Base-by-base conservation (phyloP, 495 filamentous ascomycete species). In the Opeltia flavorubescens region DNA sequence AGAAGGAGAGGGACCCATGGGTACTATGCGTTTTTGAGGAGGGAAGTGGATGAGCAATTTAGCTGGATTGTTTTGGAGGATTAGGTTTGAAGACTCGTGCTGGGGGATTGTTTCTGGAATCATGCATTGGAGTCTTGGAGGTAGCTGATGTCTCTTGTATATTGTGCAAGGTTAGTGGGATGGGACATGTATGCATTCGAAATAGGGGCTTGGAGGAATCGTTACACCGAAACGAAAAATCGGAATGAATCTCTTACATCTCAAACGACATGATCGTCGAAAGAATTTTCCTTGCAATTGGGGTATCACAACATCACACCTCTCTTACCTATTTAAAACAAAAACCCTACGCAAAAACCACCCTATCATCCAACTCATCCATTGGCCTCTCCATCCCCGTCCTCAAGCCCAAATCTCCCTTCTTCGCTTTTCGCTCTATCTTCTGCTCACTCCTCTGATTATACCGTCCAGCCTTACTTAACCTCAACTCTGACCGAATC, bases 401-500 rank as follows among this genome's bases (percentile, higher is more conserved):
- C 47, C 76, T 73, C 53, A 95, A 61, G 11, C 86, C 86, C 53
- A 99, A 62, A 30, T 80, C 77, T 12, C 77, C 77, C 61, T 71
- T 81, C 74, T 85, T 89, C 34, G 76, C 72, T 55, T 80, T 71
- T 24, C 76, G 70, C 53, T 94, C 83, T 27, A 82, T 66, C 56
- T 72, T 66, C 54, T 78, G 75, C 60, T 95, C 89, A 17, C 76
- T 74, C 39, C 91, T 70, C 38, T 67, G 62, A 43, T 83, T 80
- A 58, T 91, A 85, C 47, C 77, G 77, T 21, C 77, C 71, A 13
- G 89, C 87, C 67, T 85, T 85, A 54, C 68, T 66, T 59, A 77
- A 64, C 49, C 86, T 69, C 49, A 94, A 55, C 44, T 95, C 91
- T 18, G 83, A 66, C 47, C 91, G 74, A 50, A 98, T 78, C 64